A percentile compares a stretch with the other conserved stretches of the same genome.
These are phyloP conservation scores for Malus sylvestris DNA, from an alignment of 306 rosid species.

Conservation along the genomic window DNA sequence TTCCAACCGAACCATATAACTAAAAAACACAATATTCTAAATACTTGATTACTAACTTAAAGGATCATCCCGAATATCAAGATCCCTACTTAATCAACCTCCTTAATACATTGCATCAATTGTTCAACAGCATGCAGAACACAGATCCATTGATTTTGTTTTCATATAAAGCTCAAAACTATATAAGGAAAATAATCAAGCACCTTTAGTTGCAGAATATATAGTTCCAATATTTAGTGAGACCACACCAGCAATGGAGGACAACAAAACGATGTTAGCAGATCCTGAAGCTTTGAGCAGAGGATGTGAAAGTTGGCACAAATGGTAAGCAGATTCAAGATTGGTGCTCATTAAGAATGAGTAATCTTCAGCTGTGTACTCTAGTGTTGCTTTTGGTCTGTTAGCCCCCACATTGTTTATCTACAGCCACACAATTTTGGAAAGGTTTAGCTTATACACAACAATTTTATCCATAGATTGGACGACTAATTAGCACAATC, in stretches of 20 bases:
- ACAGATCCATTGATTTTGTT: neutral
- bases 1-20: no score
- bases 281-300: constrained; percentile 38
- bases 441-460: neutral
- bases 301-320: constrained; percentile 46
- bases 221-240: constrained; percentile 3
- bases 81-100: no score
- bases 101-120: no score
- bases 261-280: constrained; percentile 28
- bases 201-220: constrained; percentile 44
- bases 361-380: constrained; percentile 28
- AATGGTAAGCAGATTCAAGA: constrained; percentile 31
- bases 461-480: no score
- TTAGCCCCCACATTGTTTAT: constrained; percentile 32
- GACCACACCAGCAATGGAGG: constrained; percentile 25
- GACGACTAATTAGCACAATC: no score
- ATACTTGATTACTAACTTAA: no score
- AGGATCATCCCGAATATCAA: no score
- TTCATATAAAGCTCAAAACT: neutral
- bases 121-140: neutral
- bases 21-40: no score
- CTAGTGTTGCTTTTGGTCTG: neutral
- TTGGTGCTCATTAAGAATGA: constrained; percentile 23
- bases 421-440: constrained; percentile 12
- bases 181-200: no score